phyloP scores from a whole-genome alignment of 1,284 basidiomycete genomes.

The Peniophora sp. region DNA sequence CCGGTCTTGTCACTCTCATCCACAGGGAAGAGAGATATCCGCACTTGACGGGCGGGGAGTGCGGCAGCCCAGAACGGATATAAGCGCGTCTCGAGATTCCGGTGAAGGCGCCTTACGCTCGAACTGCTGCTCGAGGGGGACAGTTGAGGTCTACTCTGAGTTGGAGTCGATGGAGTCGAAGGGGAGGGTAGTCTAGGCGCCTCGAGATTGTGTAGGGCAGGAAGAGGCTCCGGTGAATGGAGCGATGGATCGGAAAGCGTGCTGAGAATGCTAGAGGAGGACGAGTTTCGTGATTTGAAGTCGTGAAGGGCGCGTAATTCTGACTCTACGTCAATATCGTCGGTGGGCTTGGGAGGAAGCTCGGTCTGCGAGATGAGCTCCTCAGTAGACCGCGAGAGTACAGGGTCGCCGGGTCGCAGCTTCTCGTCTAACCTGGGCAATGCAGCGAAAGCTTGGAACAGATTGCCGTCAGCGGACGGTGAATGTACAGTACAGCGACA shows the following conservation, averaged over 20 bases:
- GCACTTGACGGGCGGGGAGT: constrained; percentile 50
- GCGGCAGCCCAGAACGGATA: constrained; percentile 73
- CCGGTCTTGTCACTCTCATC: constrained; percentile 9
- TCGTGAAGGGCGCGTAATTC: constrained; percentile 45
- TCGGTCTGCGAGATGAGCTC: constrained; percentile 31
- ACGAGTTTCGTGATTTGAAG: constrained; percentile 10
- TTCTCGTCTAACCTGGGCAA: constrained; percentile 40
- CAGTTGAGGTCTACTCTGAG: too few species aligned
- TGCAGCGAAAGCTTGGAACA: constrained; percentile 49
- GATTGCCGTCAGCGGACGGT: not conserved
- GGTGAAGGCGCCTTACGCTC: constrained; percentile 50
- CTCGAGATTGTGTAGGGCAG: not conserved
- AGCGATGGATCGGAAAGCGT: constrained; percentile 7
- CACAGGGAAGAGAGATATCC: constrained; percentile 43
- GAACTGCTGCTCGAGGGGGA: constrained; percentile 7
- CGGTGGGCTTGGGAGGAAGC: constrained; percentile 52
- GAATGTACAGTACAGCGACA: not conserved
- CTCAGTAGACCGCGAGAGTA: constrained; percentile 37
- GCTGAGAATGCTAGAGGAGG: constrained; percentile 8
- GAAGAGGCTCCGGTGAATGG: constrained; percentile 11
- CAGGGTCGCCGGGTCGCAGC: not conserved
- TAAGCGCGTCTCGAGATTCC: constrained; percentile 67
- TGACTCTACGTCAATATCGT: constrained; percentile 47
- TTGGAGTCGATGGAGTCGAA: constrained; percentile 7
- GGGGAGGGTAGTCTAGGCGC: not conserved